Percentiles rank a stretch among this genome's conserved stretches.
Conservation (phyloP, 2,329 filamentous ascomycete species). For the Penicillium sp. region DNA sequence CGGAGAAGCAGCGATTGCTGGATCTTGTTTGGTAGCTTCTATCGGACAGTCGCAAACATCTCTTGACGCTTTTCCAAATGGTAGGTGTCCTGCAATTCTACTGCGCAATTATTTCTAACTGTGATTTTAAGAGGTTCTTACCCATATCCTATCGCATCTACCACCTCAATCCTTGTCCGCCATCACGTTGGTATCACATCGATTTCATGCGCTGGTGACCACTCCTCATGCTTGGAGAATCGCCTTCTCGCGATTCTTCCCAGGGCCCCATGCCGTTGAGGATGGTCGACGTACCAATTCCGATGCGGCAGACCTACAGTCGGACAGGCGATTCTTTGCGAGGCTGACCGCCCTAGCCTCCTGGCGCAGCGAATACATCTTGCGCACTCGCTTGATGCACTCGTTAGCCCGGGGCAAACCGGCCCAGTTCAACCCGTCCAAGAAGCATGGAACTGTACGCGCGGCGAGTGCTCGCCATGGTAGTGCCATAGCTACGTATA, state of each 20-base stretch:
- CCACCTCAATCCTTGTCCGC: conserved; percentile 79
- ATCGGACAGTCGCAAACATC: conserved; percentile 49
- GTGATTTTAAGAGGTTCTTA: conserved; percentile 72
- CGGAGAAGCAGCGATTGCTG: conserved; percentile 43
- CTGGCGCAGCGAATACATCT: conserved; percentile 93
- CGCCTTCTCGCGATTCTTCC: conserved; percentile 88
- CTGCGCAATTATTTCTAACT: conserved; percentile 1
- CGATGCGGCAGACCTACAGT: conserved; percentile 59
- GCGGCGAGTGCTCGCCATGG: conserved; percentile 62
- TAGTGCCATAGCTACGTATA: conserved; percentile 78
- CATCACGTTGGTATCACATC: conserved; percentile 81
- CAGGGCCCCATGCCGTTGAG: conserved; percentile 64
- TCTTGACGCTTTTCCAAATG: conserved; percentile 72
- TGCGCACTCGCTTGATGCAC: conserved; percentile 79
- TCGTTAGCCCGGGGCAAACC: conserved; percentile 82
- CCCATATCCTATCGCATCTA: conserved; percentile 85
- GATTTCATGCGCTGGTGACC: conserved; percentile 82
- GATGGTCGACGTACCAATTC: conserved; percentile 46
- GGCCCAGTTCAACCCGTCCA: conserved; percentile 50
- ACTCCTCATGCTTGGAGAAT: conserved; percentile 92
- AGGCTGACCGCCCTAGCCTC: conserved; percentile 81
- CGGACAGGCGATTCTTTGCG: conserved; percentile 76
- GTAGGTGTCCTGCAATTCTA: conserved; percentile 49
- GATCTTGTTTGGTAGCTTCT: conserved; percentile 53
- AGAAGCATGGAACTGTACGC: conserved; percentile 54